A percentile compares a stretch with the other conserved stretches of the same genome.
Evolutionary conservation across 805 yeast genomes (phyloP).

Genomic region (Schwanniomyces occidentalis): DNA sequence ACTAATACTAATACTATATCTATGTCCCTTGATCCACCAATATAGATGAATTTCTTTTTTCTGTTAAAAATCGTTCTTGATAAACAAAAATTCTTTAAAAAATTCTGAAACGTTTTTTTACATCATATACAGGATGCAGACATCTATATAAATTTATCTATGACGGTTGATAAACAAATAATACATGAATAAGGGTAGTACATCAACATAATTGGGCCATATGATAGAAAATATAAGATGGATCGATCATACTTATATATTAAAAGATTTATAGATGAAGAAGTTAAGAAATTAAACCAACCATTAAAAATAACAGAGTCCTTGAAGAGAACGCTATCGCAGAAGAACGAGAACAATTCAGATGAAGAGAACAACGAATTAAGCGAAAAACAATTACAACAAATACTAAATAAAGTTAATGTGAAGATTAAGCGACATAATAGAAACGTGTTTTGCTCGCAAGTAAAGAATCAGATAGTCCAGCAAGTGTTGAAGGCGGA

Average conservation of each 20-base stretch:
- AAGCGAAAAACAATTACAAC: constrained; percentile 13
- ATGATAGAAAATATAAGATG: too few species aligned
- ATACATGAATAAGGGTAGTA: too few species aligned
- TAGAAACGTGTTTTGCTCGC: constrained; percentile 24
- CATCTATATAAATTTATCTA: too few species aligned
- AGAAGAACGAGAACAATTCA: constrained; percentile 7
- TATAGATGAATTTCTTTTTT: too few species aligned
- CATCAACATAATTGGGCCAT: too few species aligned
- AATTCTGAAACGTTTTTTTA: too few species aligned
- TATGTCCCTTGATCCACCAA: too few species aligned
- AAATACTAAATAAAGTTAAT: constrained; percentile 24
- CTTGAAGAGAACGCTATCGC: constrained; percentile 13
- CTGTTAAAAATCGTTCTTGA: too few species aligned
- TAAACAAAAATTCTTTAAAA: too few species aligned
- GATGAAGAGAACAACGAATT: constrained; percentile 6
- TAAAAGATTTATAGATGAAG: constrained; percentile 33
- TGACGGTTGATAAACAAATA: too few species aligned
- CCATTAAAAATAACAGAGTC: constrained; percentile 25
- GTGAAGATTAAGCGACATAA: constrained; percentile 26
- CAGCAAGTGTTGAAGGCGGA: constrained; percentile 38
- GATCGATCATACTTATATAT: constrained; percentile 27
- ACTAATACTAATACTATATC: too few species aligned
- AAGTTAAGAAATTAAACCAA: constrained; percentile 25
- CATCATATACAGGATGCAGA: too few species aligned
- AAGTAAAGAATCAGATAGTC: constrained; percentile 35